These are phyloP conservation scores for Stropharia rugosoannulata DNA, from an alignment of 768 basidiomycete species.

Conservation along the genomic window DNA sequence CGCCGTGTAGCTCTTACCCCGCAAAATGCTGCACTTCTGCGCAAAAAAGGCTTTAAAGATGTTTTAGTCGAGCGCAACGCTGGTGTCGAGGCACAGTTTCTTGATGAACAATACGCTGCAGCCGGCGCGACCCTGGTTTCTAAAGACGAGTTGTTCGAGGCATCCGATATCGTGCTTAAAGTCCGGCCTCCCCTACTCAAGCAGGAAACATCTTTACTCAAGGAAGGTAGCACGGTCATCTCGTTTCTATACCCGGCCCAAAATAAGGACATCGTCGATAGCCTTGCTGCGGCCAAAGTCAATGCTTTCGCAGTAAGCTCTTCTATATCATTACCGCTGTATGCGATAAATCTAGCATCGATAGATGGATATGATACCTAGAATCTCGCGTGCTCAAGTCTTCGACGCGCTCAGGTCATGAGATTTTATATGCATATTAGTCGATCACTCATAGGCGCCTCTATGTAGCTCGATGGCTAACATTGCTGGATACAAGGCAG, in stretches of 20 bases:
- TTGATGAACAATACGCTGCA: constrained; percentile 74
- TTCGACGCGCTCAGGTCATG: constrained; percentile 82
- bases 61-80: constrained; percentile 75
- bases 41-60: constrained; percentile 79
- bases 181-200: constrained; percentile 72
- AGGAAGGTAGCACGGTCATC: constrained; percentile 75
- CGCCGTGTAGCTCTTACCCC: constrained; percentile 82
- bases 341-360: not conserved
- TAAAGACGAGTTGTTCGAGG: constrained; percentile 63
- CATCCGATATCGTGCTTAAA: constrained; percentile 81
- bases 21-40: constrained; percentile 67
- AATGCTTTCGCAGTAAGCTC: constrained; percentile 66
- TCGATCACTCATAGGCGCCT: constrained; percentile 1
- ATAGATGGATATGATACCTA: constrained; percentile 87
- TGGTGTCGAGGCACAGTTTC: constrained; percentile 72
- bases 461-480: constrained; percentile 83
- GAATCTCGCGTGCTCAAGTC: constrained; percentile 87
- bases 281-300: constrained; percentile 60
- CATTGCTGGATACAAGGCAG: constrained; percentile 91
- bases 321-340: not conserved
- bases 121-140: constrained; percentile 82
- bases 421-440: constrained; percentile 10
- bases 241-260: constrained; percentile 85
- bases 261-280: constrained; percentile 73
- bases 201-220: constrained; percentile 61